These are phyloP conservation scores for Chaetomium cochliodes DNA, from an alignment of 495 filamentous ascomycete genomes.

Conservation along the genomic window DNA sequence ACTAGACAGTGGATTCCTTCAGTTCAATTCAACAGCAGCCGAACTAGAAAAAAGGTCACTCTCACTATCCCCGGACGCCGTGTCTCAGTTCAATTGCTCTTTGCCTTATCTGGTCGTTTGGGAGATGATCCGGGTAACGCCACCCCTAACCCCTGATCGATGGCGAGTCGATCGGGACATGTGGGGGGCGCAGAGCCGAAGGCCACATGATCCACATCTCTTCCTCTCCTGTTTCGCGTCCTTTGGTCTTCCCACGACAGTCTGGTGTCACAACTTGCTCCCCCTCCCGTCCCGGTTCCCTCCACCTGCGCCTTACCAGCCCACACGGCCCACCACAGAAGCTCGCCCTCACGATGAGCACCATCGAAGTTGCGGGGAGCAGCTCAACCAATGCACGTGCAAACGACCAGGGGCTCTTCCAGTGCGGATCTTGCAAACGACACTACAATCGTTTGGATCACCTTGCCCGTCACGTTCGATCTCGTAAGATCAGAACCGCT, in stretches of 20 bases:
- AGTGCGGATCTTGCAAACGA: constrained; percentile 20
- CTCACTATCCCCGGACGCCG: too few relatives aligned
- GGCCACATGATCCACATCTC: neutral
- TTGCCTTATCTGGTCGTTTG: too few relatives aligned
- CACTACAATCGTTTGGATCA: constrained; percentile 23
- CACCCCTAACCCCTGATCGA: too few relatives aligned
- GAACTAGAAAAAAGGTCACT: too few relatives aligned
- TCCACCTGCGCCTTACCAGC: neutral
- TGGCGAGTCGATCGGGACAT: neutral
- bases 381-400: constrained; percentile 1
- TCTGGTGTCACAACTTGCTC: neutral
- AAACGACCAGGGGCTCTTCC: constrained; percentile 17
- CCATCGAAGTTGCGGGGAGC: constrained; percentile 8
- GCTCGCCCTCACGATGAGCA: constrained; percentile 1
- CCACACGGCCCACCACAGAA: neutral
- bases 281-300: constrained; percentile 9
- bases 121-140: too few relatives aligned
- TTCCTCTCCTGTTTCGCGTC: neutral
- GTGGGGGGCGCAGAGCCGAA: constrained; percentile 9
- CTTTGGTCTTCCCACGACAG: neutral
- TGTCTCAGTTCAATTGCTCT: too few relatives aligned
- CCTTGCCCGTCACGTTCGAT: constrained; percentile 25
- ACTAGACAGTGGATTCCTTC: too few relatives aligned
- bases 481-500: constrained; percentile 14
- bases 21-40: too few relatives aligned